Evolutionary conservation across 192 early-diverging fungal genomes (phyloP).

Genomic region (Coemansia sp.): DNA sequence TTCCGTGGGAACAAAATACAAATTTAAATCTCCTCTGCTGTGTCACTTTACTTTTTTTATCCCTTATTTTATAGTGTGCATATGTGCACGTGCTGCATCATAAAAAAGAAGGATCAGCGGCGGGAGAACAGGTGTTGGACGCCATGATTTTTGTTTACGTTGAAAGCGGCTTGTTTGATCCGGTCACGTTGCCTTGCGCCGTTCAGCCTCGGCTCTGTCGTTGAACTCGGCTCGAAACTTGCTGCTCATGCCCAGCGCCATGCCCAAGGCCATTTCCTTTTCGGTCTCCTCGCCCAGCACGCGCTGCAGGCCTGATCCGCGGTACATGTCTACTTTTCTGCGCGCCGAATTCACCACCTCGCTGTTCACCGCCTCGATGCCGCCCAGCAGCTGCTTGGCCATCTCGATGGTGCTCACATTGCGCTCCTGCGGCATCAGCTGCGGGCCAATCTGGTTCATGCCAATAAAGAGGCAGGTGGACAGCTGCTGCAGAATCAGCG

Average conservation of each 20-base stretch:
- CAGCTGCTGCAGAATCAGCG: conserved; percentile 38
- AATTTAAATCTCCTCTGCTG: background rate
- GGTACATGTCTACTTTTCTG: conserved; percentile 23
- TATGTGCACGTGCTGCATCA: too few relatives aligned
- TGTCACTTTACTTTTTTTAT: background rate
- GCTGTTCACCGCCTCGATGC: conserved; percentile 10
- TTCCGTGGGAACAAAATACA: too few relatives aligned
- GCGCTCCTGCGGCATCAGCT: conserved; percentile 37
- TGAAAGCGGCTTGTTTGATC: too few relatives aligned
- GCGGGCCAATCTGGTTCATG: conserved; percentile 48
- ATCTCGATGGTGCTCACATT: conserved; percentile 29
- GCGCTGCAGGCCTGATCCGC: conserved; percentile 16
- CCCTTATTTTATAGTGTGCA: background rate
- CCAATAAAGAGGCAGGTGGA: conserved; percentile 46
- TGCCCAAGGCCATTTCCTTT: conserved; percentile 33
- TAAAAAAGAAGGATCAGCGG: too few relatives aligned
- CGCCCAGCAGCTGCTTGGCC: conserved; percentile 21
- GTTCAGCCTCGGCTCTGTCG: conserved; percentile 22
- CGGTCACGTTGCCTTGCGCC: background rate
- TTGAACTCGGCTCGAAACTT: conserved; percentile 28
- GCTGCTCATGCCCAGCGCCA: conserved; percentile 28
- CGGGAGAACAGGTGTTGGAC: too few relatives aligned
- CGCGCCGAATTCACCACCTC: conserved; percentile 21
- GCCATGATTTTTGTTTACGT: too few relatives aligned
- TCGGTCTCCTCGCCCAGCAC: conserved; percentile 22